Conservation (phyloP, 73 alveolate species). For the Symbiodinium natans region DNA sequence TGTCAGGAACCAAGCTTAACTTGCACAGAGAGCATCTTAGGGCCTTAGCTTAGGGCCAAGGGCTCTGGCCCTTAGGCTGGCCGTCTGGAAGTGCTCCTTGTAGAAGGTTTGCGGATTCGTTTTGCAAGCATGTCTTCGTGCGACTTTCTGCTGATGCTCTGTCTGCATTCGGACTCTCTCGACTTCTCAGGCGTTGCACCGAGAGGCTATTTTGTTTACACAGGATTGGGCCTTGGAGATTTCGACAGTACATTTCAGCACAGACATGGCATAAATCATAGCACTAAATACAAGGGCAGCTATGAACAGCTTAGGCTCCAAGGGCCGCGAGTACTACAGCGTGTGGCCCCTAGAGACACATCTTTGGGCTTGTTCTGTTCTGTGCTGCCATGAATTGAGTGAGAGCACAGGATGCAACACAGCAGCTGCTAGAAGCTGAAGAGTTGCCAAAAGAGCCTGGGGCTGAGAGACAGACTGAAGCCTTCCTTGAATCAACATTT, state of each 20-base stretch:
- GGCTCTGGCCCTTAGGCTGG: background rate
- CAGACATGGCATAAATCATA: background rate
- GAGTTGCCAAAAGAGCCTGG: slow-evolving; percentile 68
- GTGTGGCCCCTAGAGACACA: background rate
- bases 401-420: slow-evolving; percentile 93
- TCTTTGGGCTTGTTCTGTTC: too few species aligned
- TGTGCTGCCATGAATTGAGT: too few species aligned
- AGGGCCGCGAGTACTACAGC: slow-evolving; percentile 93
- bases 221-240: background rate
- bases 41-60: background rate
- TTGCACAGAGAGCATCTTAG: background rate
- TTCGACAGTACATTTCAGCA: too few species aligned
- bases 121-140: too few species aligned
- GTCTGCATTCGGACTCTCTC: too few species aligned
- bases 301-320: slow-evolving; percentile 5
- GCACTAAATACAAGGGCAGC: background rate
- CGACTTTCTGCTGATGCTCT: too few species aligned
- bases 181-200: slow-evolving; percentile 65
- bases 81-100: background rate
- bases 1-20: slow-evolving; percentile 3
- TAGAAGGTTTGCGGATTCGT: background rate
- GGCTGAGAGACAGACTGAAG: background rate
- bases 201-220: slow-evolving; percentile 63
- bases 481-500: too few species aligned
- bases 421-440: slow-evolving; percentile 82